A percentile compares a stretch with the other conserved stretches of the same genome.
phyloP scores from a whole-genome alignment of 2,329 filamentous ascomycete species.

The Fusarium virguliforme region DNA sequence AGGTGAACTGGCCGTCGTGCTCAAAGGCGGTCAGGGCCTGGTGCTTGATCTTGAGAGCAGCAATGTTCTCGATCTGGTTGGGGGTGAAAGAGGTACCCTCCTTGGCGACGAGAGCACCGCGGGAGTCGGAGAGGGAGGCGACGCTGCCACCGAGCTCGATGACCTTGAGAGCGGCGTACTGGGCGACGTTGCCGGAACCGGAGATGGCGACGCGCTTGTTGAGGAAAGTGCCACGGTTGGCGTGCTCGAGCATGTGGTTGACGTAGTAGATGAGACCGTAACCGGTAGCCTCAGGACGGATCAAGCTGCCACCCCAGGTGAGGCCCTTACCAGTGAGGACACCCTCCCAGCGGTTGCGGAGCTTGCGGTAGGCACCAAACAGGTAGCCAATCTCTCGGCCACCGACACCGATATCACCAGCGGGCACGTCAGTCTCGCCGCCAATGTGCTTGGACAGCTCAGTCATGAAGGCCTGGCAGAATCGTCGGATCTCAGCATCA shows the following conservation, averaged over 20 bases:
- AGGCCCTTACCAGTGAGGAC: constrained; percentile 96
- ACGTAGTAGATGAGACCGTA: constrained; percentile 98
- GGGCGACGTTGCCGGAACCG: constrained; percentile 96
- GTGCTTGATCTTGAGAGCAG: constrained; percentile 88
- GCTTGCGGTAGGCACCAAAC: constrained; percentile 93
- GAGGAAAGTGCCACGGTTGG: constrained; percentile 86
- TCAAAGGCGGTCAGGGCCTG: constrained; percentile 84
- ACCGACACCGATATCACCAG: constrained; percentile 95
- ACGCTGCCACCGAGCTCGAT: constrained; percentile 96
- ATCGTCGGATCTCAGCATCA: constrained; percentile 96
- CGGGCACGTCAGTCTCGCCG: constrained; percentile 94
- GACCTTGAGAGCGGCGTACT: constrained; percentile 96
- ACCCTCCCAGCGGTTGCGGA: constrained; percentile 94
- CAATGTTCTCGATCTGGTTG: constrained; percentile 85
- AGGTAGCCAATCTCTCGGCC: constrained; percentile 94
- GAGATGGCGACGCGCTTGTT: constrained; percentile 97
- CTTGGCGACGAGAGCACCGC: constrained; percentile 85
- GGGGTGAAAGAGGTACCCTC: constrained; percentile 79
- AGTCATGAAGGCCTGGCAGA: constrained; percentile 97
- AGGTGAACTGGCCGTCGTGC: constrained; percentile 81
- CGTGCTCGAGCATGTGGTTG: constrained; percentile 94
- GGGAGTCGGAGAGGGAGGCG: constrained; percentile 93
- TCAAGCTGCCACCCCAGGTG: constrained; percentile 92
- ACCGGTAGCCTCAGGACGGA: constrained; percentile 96
- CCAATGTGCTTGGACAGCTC: constrained; percentile 97